Percentiles rank a stretch among this genome's conserved stretches.
Evolutionary conservation across 2,329 filamentous ascomycete genomes (phyloP).

Genomic region (Tympanopsis confertula): DNA sequence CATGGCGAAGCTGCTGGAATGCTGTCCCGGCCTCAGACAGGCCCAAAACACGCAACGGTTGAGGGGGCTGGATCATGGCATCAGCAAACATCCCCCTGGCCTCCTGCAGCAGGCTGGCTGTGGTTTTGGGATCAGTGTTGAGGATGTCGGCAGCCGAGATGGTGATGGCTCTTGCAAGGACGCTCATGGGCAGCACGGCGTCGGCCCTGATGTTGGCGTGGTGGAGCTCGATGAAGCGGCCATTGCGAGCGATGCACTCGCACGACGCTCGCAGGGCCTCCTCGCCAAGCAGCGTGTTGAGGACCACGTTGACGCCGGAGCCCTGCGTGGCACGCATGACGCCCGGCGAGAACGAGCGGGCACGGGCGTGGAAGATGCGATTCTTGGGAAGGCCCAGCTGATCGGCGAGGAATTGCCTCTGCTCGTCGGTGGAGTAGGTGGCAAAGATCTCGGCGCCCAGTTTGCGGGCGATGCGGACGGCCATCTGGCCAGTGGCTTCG

Average conservation of each 20-base stretch:
- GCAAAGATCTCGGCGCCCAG: constrained; percentile 1
- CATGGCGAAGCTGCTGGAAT: constrained; percentile 10
- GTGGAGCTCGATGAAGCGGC: background rate
- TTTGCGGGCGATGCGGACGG: constrained; percentile 1
- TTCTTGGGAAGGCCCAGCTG: background rate
- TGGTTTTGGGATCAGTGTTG: background rate
- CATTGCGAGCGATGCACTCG: background rate
- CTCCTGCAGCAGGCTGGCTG: background rate
- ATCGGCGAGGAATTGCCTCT: background rate
- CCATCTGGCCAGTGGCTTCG: background rate
- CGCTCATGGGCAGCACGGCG: background rate
- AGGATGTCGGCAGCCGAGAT: background rate
- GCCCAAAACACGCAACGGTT: background rate
- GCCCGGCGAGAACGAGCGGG: background rate
- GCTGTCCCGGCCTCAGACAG: constrained; percentile 2
- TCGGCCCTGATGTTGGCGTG: background rate
- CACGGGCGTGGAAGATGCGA: background rate
- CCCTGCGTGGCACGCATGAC: background rate
- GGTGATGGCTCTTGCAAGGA: background rate
- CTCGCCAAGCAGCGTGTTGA: background rate
- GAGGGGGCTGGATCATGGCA: background rate
- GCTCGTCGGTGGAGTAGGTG: background rate
- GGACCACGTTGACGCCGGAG: background rate
- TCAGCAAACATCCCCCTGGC: background rate
- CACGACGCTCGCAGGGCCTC: background rate